Evolutionary conservation across 306 rosid genomes (phyloP).

Genomic region (Erythrophleum fordii): DNA sequence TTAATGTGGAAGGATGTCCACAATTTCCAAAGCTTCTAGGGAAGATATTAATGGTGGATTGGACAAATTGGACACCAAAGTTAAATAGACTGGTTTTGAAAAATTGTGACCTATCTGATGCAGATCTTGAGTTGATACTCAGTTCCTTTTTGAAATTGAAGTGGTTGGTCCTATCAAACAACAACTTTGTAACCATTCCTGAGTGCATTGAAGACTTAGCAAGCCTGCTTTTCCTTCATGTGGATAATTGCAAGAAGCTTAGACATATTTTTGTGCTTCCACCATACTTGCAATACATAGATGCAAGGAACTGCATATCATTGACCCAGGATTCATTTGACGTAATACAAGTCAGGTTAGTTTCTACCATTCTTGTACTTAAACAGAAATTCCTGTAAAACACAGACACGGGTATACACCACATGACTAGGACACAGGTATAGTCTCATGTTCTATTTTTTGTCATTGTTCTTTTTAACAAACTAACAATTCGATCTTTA

Average conservation of each 20-base stretch:
- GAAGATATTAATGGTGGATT: constrained; percentile 9
- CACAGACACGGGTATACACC: too few species aligned
- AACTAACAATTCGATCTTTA: too few species aligned
- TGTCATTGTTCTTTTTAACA: too few species aligned
- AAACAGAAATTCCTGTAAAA: too few species aligned
- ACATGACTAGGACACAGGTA: too few species aligned
- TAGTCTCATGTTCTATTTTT: too few species aligned
- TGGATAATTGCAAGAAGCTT: constrained; percentile 33
- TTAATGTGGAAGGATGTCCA: constrained; percentile 28
- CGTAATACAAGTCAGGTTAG: constrained; percentile 30
- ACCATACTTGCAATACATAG: constrained; percentile 28
- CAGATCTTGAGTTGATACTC: constrained; percentile 36
- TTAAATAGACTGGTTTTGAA: constrained; percentile 27
- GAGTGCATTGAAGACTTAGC: constrained; percentile 38
- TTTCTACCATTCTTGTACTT: not conserved
- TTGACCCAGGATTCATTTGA: constrained; percentile 33
- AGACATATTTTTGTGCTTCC: constrained; percentile 37
- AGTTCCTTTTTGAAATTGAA: constrained; percentile 22
- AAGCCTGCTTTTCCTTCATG: constrained; percentile 29
- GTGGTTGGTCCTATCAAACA: constrained; percentile 37
- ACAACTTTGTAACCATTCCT: constrained; percentile 40
- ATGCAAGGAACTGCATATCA: constrained; percentile 33
- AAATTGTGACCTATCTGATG: constrained; percentile 36
- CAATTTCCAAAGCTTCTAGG: constrained; percentile 28
- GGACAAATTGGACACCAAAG: constrained; percentile 22